Conservation (phyloP, 371 early-diverging fungal species). For the Mucor saturninus region DNA sequence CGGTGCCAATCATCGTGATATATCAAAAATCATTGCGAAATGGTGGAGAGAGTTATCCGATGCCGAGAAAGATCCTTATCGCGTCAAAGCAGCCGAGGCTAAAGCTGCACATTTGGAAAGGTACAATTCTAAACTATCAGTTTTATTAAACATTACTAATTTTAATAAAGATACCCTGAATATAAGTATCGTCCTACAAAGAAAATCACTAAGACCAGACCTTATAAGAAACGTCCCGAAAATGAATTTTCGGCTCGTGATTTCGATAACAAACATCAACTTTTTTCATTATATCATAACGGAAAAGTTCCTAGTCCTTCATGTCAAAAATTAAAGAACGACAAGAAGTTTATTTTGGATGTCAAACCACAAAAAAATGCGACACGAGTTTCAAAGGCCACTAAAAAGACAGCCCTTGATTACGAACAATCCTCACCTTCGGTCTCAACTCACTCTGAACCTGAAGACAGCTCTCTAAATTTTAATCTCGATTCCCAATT, state of each 20-base stretch:
- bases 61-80: constrained; percentile 59
- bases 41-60: constrained; percentile 71
- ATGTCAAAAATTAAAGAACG: neutral
- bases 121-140: neutral
- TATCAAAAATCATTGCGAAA: constrained; percentile 71
- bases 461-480: too few species aligned
- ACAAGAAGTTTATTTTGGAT: neutral
- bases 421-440: too few species aligned
- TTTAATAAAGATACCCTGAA: constrained; percentile 10
- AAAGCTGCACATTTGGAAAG: constrained; percentile 4
- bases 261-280: constrained; percentile 8
- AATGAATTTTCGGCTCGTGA: constrained; percentile 15
- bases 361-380: neutral
- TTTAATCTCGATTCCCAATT: too few species aligned
- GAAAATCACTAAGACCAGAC: constrained; percentile 5
- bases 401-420: too few species aligned
- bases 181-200: constrained; percentile 18
- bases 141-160: too few species aligned
- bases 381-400: too few species aligned
- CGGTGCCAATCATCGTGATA: constrained; percentile 72
- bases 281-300: constrained; percentile 10
- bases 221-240: constrained; percentile 16
- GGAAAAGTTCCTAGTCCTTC: neutral
- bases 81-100: constrained; percentile 6
- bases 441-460: too few species aligned